phyloP scores from a whole-genome alignment of 345 rosid genomes.

The Passiflora organensis region DNA sequence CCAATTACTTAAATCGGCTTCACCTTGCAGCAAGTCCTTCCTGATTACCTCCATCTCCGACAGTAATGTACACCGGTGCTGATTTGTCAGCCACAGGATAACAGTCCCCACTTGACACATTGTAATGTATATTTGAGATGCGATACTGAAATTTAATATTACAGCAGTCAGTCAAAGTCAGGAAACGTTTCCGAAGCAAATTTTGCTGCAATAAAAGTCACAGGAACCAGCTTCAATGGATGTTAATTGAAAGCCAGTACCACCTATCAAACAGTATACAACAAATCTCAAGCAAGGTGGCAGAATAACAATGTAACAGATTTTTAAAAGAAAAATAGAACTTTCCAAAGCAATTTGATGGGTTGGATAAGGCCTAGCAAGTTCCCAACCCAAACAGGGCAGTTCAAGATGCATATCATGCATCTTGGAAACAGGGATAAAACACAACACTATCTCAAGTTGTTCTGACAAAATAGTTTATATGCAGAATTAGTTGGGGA shows the following conservation, averaged over 20 bases:
- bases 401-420: not conserved
- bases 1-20: not conserved
- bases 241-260: too few relatives aligned
- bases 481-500: not conserved
- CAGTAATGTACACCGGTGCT: constrained; percentile 56
- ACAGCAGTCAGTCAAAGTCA: not conserved
- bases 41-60: constrained; percentile 73
- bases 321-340: not conserved
- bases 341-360: not conserved
- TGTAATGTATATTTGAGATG: constrained; percentile 44
- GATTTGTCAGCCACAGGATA: constrained; percentile 37
- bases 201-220: too few relatives aligned
- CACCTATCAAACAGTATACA: too few relatives aligned
- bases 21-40: constrained; percentile 63
- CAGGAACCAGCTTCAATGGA: too few relatives aligned
- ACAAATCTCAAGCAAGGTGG: too few relatives aligned
- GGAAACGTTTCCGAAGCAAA: too few relatives aligned
- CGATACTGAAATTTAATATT: constrained; percentile 35
- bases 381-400: not conserved
- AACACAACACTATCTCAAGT: too few relatives aligned
- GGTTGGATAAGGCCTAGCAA: not conserved
- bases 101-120: constrained; percentile 41
- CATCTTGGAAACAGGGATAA: not conserved
- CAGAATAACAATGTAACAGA: too few relatives aligned
- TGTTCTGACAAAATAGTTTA: too few relatives aligned